Evolutionary conservation across 345 rosid species (phyloP), one percentile per base, ranked within the genome.

Genomic region (Raphanus sativus): DNA sequence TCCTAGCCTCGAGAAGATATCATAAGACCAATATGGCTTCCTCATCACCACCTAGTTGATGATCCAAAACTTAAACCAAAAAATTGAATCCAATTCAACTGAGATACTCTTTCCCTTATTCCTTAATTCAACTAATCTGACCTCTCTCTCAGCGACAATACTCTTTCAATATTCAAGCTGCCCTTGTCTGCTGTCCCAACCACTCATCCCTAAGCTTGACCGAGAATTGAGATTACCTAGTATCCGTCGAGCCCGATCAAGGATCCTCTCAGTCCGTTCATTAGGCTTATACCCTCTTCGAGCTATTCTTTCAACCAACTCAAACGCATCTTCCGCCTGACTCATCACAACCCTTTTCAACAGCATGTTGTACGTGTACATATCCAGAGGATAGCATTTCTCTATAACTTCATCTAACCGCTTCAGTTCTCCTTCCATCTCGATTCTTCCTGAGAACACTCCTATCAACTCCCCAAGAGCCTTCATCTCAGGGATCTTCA

Each of bases 251-350:
- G 86, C 83, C 28, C 50, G 38, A 10, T 77, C 65, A 68, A 94
- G 74, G 75, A 83, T 82, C 52, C 68, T 79, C 13, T 80, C 80
- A 16, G 97, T 89, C 92, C 89, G 74, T 64, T 28, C 68, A 66
- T 95, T 82, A 10, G 97, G 96, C 74, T 79, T 83, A 62, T 83
- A 83, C 63, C 99, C 99, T 81, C 69, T 86, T 61, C 75, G 75
- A 34, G 76, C 17, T 42, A 92, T 71, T 83, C 80, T 75, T 25
- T 84, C 69, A 73, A 81, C 87, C 74, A 85, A 69, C 74, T 81
- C 81, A 12, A 42, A 78, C 73, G 89, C 97, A 73, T 16, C 61
- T 25, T 81, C 89, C 56, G 84, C 74, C 3, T 80, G 83, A 6
- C 63, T 78, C 79, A 6, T 45, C 64, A 84, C 65, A 28, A 89